Evolutionary conservation across 768 basidiomycete genomes (phyloP).

Genomic region (Pholiota microspora): DNA sequence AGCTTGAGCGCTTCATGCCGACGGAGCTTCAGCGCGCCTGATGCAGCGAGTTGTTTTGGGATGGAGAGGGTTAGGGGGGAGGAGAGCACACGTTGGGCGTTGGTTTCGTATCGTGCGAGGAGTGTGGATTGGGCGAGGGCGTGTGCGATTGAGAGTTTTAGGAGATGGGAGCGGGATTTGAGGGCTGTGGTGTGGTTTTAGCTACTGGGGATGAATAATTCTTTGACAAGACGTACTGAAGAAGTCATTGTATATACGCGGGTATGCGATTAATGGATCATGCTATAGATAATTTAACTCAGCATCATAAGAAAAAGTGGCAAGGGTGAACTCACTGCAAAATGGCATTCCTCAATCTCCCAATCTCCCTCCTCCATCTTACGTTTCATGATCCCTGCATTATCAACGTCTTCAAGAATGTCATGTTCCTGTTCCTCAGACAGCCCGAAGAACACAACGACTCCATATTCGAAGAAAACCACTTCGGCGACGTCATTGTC

Average conservation of each 20-base stretch:
- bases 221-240: constrained; percentile 81
- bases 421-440: constrained; percentile 74
- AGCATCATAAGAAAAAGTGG: not conserved
- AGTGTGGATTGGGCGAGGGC: constrained; percentile 94
- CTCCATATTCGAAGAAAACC: constrained; percentile 85
- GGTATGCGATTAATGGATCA: constrained; percentile 79
- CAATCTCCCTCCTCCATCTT: constrained; percentile 66
- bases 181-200: constrained; percentile 53
- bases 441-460: constrained; percentile 90
- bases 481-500: constrained; percentile 67
- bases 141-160: constrained; percentile 91
- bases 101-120: constrained; percentile 82
- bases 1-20: constrained; percentile 84
- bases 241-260: constrained; percentile 94
- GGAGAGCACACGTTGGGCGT: constrained; percentile 74
- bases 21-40: constrained; percentile 72
- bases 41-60: constrained; percentile 76
- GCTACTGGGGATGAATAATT: not conserved
- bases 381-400: constrained; percentile 66
- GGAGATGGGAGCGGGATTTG: constrained; percentile 86
- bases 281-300: constrained; percentile 47
- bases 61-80: constrained; percentile 76
- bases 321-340: constrained; percentile 44
- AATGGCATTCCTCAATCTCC: constrained; percentile 95
- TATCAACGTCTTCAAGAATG: constrained; percentile 80